Evolutionary conservation across 73 alveolate species (phyloP), one percentile per base, ranked within the genome.

Genomic region (Paramecium biaurelia): DNA sequence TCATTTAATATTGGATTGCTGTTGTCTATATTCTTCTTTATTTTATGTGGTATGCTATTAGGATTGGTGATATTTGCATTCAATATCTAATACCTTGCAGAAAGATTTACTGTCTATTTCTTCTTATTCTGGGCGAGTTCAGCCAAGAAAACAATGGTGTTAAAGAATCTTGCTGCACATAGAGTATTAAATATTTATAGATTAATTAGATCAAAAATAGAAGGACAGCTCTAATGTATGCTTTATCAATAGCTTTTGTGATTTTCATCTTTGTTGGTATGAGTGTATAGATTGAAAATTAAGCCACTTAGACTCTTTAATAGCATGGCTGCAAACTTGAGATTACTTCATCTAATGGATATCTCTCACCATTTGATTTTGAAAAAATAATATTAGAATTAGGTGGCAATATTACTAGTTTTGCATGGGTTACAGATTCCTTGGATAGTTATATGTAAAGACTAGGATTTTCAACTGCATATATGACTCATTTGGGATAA

Each of bases 81-180:
- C 26, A 98, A 98, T 92, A 58, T 97, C 18, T 96, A 96, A 87
- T 90, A 93, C 85, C 43, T 97, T 42, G 76, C 95, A 58, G 99
- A 98, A 92, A 92, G 96, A 85, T 63, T 95, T 1, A 93, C 96
- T 28, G 95, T 97, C 3, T 88, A 88, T 32, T 26, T 95, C 28
- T 89, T 97, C 68, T 85, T 98, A 41, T 97, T 94, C 85, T 98
- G 93, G 94, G 98, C 97, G 12, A 92, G 92, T 45, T 59, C 93
- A 28, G 97, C 97, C 70, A 97, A 95, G 79, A 96, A 94, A 92
- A 76, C 92, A 53, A 93, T 98, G 95, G 96, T 98, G 2, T 85
- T 97, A 7, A 97, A 97, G 92, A 98, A 97, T 93, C 93, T 98
- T 53, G 93, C 98, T 11, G 99, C 99, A 2, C 99, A 98, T 93